These are phyloP conservation scores for Cymbopogon citratus DNA, from an alignment of 176 grass and related monocot species.

Conservation along the genomic window DNA sequence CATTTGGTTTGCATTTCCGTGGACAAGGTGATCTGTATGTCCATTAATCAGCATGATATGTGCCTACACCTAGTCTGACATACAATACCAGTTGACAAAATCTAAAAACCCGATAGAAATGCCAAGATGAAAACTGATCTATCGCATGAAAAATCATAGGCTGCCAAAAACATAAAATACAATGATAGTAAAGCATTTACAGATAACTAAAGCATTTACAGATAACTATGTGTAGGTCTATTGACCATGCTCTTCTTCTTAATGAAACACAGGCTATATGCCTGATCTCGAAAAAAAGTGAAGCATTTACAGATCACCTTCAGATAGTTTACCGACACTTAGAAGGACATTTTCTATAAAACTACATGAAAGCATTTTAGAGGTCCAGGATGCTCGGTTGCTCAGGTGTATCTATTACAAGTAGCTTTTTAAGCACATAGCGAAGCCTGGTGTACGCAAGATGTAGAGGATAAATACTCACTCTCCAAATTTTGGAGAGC, in stretches of 20 bases:
- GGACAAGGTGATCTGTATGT: neutral
- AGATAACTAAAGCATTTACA: too few species aligned
- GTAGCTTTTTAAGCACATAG: neutral
- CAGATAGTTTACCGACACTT: neutral
- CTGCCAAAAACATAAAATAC: neutral
- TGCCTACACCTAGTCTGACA: neutral
- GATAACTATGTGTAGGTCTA: too few species aligned
- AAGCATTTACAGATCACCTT: neutral
- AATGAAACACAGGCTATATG: too few species aligned
- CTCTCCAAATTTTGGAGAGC: conserved; percentile 78
- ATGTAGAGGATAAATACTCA: conserved; percentile 30
- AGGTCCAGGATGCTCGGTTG: neutral
- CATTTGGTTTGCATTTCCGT: conserved; percentile 1
- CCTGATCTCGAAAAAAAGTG: too few species aligned
- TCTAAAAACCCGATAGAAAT: neutral
- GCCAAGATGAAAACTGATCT: neutral
- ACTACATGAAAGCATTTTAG: neutral
- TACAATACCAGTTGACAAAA: neutral
- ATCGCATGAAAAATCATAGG: conserved; percentile 5
- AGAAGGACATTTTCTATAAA: neutral
- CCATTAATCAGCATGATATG: conserved; percentile 4
- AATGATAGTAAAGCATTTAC: neutral
- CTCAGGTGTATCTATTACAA: neutral
- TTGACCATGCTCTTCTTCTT: too few species aligned
- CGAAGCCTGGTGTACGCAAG: neutral